Percentiles rank a stretch among this genome's conserved stretches.
Evolutionary conservation across 2,329 filamentous ascomycete species (phyloP).

Genomic region (Stenocarpella maydis): DNA sequence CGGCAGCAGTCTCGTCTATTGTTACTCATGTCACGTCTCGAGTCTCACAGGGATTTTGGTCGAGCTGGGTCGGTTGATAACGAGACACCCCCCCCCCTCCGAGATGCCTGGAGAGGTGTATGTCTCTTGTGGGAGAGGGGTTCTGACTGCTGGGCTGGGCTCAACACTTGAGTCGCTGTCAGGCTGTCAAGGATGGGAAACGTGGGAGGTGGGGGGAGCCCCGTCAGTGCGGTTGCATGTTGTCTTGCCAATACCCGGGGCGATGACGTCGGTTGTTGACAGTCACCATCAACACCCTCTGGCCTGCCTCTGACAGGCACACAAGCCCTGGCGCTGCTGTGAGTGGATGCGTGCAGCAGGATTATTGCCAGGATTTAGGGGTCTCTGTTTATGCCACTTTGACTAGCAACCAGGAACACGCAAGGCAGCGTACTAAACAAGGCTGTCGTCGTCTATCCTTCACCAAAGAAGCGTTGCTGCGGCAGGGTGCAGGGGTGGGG

Average conservation of each 20-base stretch:
- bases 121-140: neutral
- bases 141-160: neutral
- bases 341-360: neutral
- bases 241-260: constrained; percentile 24
- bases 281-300: neutral
- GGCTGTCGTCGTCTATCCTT: neutral
- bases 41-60: constrained; percentile 9
- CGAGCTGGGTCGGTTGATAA: constrained; percentile 8
- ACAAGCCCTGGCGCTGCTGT: neutral
- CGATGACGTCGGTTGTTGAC: constrained; percentile 27
- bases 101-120: too few species aligned
- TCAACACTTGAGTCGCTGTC: neutral
- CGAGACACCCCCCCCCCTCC: neutral
- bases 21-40: constrained; percentile 24
- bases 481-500: constrained; percentile 13
- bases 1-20: constrained; percentile 8
- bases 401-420: too few species aligned
- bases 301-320: neutral
- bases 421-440: neutral
- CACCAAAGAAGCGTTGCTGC: constrained; percentile 14
- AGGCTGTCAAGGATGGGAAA: constrained; percentile 1
- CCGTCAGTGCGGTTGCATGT: constrained; percentile 10
- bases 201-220: neutral
- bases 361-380: neutral
- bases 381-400: too few species aligned